Conservation (phyloP, 257 asterid genomes). For the Solanum etuberosum region DNA sequence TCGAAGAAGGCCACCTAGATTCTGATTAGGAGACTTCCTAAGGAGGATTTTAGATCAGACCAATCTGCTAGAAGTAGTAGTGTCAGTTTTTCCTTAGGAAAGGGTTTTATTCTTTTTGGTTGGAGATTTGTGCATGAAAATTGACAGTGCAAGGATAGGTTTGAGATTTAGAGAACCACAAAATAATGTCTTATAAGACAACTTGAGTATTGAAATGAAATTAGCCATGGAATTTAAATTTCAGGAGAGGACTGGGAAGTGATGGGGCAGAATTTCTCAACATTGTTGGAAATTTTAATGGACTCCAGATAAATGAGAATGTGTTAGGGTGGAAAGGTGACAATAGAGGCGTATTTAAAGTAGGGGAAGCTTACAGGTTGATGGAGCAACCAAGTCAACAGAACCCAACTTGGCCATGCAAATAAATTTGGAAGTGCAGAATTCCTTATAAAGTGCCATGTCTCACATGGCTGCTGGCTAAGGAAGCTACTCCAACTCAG, state of each 20-base stretch:
- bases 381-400: background rate
- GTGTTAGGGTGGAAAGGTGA: background rate
- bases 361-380: background rate
- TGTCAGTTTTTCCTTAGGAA: background rate
- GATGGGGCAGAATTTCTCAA: background rate
- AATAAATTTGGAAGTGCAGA: background rate
- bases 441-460: background rate
- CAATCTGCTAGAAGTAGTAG: background rate
- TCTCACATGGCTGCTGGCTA: background rate
- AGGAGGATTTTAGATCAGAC: background rate
- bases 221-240: background rate
- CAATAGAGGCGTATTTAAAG: background rate
- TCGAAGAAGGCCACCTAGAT: background rate
- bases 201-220: background rate
- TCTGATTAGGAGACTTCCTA: background rate
- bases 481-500: background rate
- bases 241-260: background rate
- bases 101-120: background rate
- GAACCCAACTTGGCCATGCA: background rate
- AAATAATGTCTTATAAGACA: background rate
- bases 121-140: background rate
- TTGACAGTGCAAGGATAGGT: background rate
- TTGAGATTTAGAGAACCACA: background rate
- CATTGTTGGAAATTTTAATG: background rate
- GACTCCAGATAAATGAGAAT: background rate